A percentile compares a stretch with the other conserved stretches of the same genome.
Evolutionary conservation across 1,139 yeast species (phyloP).

Genomic region (Lodderomyces parapsilosis): DNA sequence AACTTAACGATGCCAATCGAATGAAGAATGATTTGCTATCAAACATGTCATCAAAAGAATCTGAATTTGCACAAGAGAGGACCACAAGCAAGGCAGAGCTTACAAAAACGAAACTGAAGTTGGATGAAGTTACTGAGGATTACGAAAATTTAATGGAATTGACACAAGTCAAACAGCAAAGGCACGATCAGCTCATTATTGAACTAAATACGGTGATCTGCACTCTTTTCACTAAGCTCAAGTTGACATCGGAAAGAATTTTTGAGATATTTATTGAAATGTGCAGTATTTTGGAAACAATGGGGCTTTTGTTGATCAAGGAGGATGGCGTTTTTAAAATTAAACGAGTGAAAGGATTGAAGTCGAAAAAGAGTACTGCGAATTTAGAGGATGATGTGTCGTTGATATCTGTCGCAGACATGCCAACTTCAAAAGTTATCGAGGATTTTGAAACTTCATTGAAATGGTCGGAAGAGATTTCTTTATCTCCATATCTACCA

Average conservation of each 20-base stretch:
- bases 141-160: conserved; percentile 50
- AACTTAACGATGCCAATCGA: conserved; percentile 30
- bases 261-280: conserved; percentile 41
- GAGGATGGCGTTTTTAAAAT: conserved; percentile 42
- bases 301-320: conserved; percentile 66
- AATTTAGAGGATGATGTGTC: conserved; percentile 22
- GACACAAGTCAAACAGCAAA: conserved; percentile 30
- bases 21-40: conserved; percentile 65
- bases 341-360: conserved; percentile 69
- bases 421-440: conserved; percentile 30
- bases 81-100: conserved; percentile 50
- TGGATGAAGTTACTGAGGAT: conserved; percentile 46
- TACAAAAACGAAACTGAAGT: conserved; percentile 30
- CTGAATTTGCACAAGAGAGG: conserved; percentile 56
- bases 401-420: conserved; percentile 16
- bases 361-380: conserved; percentile 32
- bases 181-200: conserved; percentile 26
- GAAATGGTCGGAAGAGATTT: conserved; percentile 31
- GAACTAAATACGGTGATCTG: conserved; percentile 26
- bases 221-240: conserved; percentile 21
- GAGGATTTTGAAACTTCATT: conserved; percentile 27
- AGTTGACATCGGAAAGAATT: conserved; percentile 20
- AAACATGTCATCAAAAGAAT: conserved; percentile 64
- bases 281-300: conserved; percentile 66
- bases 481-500: conserved; percentile 11